These are phyloP conservation scores for Euphorbia lathyris DNA, from an alignment of 345 rosid genomes.

Conservation along the genomic window DNA sequence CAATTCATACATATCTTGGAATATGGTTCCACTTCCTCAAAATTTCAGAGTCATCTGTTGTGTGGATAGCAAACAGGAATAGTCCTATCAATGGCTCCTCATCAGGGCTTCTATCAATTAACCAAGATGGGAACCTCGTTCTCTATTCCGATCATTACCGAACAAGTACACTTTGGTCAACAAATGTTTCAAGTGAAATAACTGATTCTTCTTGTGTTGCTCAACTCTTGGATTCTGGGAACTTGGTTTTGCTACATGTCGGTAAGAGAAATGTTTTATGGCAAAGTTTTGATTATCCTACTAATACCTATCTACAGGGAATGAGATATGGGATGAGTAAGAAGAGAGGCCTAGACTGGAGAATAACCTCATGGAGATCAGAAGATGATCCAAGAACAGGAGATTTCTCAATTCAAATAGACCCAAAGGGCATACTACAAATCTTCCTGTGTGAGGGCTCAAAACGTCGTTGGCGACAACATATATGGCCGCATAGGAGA, in stretches of 20 bases:
- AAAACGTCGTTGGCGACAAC: neutral
- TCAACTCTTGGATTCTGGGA: slow-evolving; percentile 7
- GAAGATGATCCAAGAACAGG: slow-evolving; percentile 6
- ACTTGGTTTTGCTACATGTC: slow-evolving; percentile 4
- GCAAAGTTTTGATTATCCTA: slow-evolving; percentile 4
- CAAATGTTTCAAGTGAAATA: neutral
- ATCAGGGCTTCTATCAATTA: neutral
- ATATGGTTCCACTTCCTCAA: slow-evolving; percentile 8
- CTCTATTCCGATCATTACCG: neutral
- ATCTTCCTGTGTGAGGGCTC: neutral
- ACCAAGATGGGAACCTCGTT: neutral
- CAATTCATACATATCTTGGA: neutral
- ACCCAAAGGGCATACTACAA: neutral
- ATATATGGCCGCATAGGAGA: neutral
- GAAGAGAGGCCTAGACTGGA: neutral
- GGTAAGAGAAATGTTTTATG: neutral
- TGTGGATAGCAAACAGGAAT: neutral
- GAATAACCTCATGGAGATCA: neutral
- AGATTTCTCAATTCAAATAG: neutral
- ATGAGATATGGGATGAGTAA: neutral
- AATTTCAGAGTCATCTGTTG: neutral
- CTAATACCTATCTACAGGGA: neutral
- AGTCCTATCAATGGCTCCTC: neutral
- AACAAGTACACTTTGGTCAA: neutral
- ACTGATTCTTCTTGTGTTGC: neutral